Evolutionary conservation across 2,329 filamentous ascomycete genomes (phyloP).

Genomic region (Pseudocercospora eumusae): DNA sequence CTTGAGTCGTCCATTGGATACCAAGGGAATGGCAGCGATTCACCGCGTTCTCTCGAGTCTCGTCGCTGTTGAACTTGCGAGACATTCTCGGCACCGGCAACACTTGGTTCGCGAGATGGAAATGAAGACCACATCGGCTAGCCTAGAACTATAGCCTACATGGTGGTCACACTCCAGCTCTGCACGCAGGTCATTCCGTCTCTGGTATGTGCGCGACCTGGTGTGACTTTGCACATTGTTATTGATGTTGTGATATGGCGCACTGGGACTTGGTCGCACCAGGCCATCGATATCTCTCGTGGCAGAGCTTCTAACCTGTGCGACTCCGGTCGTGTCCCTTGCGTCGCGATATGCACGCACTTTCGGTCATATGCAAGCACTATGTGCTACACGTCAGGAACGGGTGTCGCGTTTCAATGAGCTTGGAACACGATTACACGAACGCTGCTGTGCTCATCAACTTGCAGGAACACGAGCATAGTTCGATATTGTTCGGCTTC

Average conservation of each 20-base stretch:
- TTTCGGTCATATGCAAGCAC: conserved; percentile 30
- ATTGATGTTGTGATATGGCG: conserved; percentile 20
- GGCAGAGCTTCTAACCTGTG: conserved; percentile 17
- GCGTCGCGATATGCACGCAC: conserved; percentile 33
- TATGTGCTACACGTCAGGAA: conserved; percentile 26
- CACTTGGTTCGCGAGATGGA: conserved; percentile 1
- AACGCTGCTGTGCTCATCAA: conserved; percentile 30
- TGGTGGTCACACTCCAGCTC: conserved; percentile 13
- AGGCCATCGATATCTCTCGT: conserved; percentile 27
- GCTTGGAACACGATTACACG: conserved; percentile 15
- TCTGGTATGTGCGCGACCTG: conserved; percentile 21
- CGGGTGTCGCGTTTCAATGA: conserved; percentile 26
- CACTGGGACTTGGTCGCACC: conserved; percentile 17
- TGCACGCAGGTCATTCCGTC: conserved; percentile 14
- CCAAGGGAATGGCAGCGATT: conserved; percentile 23
- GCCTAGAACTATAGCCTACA: too few species aligned
- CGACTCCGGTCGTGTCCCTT: conserved; percentile 25
- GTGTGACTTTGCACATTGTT: conserved; percentile 22
- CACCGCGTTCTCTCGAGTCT: conserved; percentile 25
- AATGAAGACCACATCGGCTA: conserved; percentile 6
- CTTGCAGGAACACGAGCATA: conserved; percentile 26
- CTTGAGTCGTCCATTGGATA: conserved; percentile 26
- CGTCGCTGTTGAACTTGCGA: conserved; percentile 10
- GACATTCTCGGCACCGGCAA: conserved; percentile 17
- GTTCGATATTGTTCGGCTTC: conserved; percentile 12